Base-by-base conservation (phyloP, 2,329 filamentous ascomycete genomes). In the Fusarium camptoceras region DNA sequence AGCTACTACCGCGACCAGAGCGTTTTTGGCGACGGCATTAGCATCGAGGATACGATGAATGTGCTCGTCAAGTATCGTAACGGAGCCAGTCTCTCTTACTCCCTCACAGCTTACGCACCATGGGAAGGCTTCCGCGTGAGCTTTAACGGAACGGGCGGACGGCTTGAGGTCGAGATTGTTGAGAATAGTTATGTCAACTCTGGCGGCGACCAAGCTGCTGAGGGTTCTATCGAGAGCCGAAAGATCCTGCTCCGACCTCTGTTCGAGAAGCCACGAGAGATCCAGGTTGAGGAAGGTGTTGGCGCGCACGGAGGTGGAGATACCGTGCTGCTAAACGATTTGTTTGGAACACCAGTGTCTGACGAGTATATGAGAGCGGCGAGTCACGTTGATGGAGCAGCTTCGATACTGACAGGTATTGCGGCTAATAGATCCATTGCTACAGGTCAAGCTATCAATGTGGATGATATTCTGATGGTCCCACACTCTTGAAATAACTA, bases 1-100 rank as follows among this genome's bases (percentile, higher is more conserved):
- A 83, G 82, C 18, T 90, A 90, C 70, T 83, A 86, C 64, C 84
- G 88, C 1, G 88, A 90, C 71, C 88, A 89, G 76, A 88, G 84
- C 68, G 87, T 89, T 1, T 90, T 90, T 56, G 82, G 86, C 0
- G 88, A 90, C 63, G 88, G 88, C 2, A 89, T 90, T 58, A 89
- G 82, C 68, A 90, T 90, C 61, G 88, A 90, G 75, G 88, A 90
- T 71, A 90, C 87, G 0, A 88, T 90, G 87, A 87, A 83, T 41
- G 77, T 90, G 25, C 80, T 90, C 47, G 85, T 90, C 24, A 80
- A 83, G 53, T 90, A 90, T 72, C 79, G 81, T 20, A 87, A 82
- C 54, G 85, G 87, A 4, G 87, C 86, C 0, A 83, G 87, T 27
- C 77, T 90, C 75, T 89, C 88, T 1, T 90, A 90, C 72, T 87